Percentiles rank a stretch among this genome's conserved stretches.
phyloP scores from a whole-genome alignment of 192 early-diverging fungal genomes.

The Entophlyctis helioformis region DNA sequence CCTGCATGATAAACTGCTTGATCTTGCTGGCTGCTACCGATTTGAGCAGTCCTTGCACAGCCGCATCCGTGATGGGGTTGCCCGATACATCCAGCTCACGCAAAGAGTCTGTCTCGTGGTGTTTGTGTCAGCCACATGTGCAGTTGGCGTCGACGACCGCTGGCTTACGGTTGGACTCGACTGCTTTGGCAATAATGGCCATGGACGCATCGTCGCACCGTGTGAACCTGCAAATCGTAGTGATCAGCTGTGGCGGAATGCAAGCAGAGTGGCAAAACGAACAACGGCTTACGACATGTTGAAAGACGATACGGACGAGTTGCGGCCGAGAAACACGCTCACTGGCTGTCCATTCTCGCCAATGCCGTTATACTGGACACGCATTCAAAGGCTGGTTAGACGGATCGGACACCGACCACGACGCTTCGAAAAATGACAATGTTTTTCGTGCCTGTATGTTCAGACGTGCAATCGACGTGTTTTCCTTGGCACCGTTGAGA shows the following conservation, averaged over 20 bases:
- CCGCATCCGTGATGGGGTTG: slow-evolving; percentile 25
- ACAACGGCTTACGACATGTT: slow-evolving; percentile 25
- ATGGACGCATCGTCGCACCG: slow-evolving; percentile 22
- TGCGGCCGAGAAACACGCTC: slow-evolving; percentile 14
- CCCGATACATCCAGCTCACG: slow-evolving; percentile 34
- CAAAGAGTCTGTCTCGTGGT: slow-evolving; percentile 13
- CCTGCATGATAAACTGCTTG: slow-evolving; percentile 13
- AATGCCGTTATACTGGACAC: slow-evolving; percentile 27
- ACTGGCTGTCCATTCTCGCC: slow-evolving; percentile 26
- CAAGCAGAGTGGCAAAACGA: too few species aligned
- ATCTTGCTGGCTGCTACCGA: slow-evolving; percentile 17
- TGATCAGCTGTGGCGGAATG: too few species aligned
- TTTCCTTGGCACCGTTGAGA: slow-evolving; percentile 20
- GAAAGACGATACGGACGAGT: slow-evolving; percentile 15
- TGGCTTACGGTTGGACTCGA: slow-evolving; percentile 31
- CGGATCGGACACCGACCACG: too few species aligned
- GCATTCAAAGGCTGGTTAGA: background rate
- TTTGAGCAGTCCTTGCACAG: slow-evolving; percentile 28
- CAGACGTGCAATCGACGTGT: slow-evolving; percentile 8
- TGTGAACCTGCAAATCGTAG: slow-evolving; percentile 15
- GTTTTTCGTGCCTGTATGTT: slow-evolving; percentile 11
- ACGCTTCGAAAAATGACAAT: background rate
- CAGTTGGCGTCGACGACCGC: background rate
- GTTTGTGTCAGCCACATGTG: too few species aligned
- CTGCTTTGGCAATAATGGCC: slow-evolving; percentile 15